Evolutionary conservation across 2,329 filamentous ascomycete genomes (phyloP), one percentile per base, ranked within the genome.

Genomic region (Colletotrichum filicis): DNA sequence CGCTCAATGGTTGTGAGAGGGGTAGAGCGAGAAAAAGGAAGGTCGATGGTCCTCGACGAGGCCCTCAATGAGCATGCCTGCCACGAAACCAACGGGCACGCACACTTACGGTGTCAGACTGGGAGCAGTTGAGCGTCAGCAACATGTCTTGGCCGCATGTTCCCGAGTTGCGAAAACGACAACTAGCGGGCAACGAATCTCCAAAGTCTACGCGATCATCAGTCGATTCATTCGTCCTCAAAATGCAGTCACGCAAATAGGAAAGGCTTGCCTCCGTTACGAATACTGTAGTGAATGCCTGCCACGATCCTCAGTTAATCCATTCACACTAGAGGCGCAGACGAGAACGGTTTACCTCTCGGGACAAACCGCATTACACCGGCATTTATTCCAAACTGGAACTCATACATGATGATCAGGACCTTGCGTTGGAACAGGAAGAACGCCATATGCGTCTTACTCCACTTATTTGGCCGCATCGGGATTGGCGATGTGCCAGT

Each of bases 391-490:
- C 93, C 91, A 80, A 99, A 98, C 74, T 88, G 86, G 28, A 89
- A 93, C 75, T 93, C 90, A 76, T 93, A 91, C 60, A 97, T 90
- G 32, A 91, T 93, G 24, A 98, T 95, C 75, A 91, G 87, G 24
- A 98, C 95, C 75, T 93, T 92, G 26, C 97, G 97, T 57, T 90
- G 89, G 77, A 95, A 92, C 37, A 99, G 93, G 78, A 97, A 98
- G 82, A 98, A 98, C 1, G 94, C 92, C 93, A 99, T 97, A 80
- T 98, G 95, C 94, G 98, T 98, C 85, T 94, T 95, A 75, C 96
- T 89, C 46, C 94, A 93, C 82, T 98, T 98, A 87, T 98, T 98
- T 61, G 92, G 90, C 77, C 92, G 91, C 86, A 30, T 55, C 57
- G 53, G 57, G 37, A 19, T 16, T 58, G 49, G 53, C 46, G 37